Evolutionary conservation across 495 filamentous ascomycete genomes (phyloP).

Genomic region (Aspergillus egyptiacus): DNA sequence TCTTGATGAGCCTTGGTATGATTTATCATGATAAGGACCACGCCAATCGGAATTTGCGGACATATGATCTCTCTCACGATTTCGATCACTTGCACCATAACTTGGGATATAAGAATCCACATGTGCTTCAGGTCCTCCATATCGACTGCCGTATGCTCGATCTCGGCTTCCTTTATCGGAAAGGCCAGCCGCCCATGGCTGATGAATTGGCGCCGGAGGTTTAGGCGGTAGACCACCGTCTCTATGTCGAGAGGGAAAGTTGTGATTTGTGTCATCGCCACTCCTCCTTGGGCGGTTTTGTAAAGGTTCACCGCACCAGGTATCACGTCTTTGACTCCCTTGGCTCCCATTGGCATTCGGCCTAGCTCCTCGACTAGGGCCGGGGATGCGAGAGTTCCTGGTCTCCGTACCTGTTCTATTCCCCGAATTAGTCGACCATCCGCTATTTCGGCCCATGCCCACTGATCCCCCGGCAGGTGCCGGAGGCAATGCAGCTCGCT

Average conservation of each 20-base stretch:
- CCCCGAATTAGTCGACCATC: constrained; percentile 40
- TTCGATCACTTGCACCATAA: constrained; percentile 26
- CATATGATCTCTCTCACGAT: constrained; percentile 21
- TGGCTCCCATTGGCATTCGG: constrained; percentile 21
- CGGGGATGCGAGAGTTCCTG: constrained; percentile 32
- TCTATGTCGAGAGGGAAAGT: constrained; percentile 24
- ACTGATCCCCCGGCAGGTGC: constrained; percentile 85
- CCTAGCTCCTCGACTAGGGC: constrained; percentile 24
- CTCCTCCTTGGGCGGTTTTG: constrained; percentile 7
- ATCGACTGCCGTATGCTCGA: constrained; percentile 22
- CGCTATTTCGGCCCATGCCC: constrained; percentile 64
- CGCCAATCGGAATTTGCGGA: constrained; percentile 22
- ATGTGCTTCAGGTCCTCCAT: constrained; percentile 23
- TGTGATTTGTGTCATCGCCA: constrained; percentile 16
- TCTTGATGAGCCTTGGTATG: constrained; percentile 18
- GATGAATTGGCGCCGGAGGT: constrained; percentile 29
- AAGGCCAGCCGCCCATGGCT: constrained; percentile 26
- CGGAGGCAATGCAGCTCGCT: constrained; percentile 73
- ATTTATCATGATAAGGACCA: constrained; percentile 11
- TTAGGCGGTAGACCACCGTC: constrained; percentile 38
- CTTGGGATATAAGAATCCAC: constrained; percentile 39
- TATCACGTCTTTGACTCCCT: constrained; percentile 21
- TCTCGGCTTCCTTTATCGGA: constrained; percentile 29
- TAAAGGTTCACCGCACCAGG: constrained; percentile 13
- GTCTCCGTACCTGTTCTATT: constrained; percentile 25